These are phyloP conservation scores for Selaginella tamariscina DNA, from an alignment of 75 land plant genomes.

Conservation along the genomic window DNA sequence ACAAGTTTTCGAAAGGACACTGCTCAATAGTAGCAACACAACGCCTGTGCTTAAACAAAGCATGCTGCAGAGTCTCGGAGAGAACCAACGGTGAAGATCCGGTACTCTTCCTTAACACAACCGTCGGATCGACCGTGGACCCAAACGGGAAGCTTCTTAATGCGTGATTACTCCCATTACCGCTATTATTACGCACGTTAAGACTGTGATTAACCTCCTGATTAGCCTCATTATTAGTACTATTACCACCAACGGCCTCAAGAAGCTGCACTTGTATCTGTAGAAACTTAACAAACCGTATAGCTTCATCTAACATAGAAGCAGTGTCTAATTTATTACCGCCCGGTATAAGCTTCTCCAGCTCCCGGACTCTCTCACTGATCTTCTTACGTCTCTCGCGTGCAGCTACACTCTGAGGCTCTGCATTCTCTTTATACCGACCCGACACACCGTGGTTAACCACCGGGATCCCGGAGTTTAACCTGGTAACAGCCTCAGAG, in stretches of 20 bases:
- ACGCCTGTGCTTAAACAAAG: conserved; percentile 6
- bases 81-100: background rate
- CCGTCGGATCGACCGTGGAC: background rate
- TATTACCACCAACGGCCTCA: background rate
- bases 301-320: conserved; percentile 8
- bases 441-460: background rate
- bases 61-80: conserved; percentile 9
- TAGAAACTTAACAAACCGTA: conserved; percentile 7
- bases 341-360: conserved; percentile 12
- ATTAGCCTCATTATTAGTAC: background rate
- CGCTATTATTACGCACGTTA: background rate
- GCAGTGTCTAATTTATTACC: conserved; percentile 9
- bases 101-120: background rate
- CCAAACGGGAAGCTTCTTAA: background rate
- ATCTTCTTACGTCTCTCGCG: conserved; percentile 2
- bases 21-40: conserved; percentile 6
- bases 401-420: conserved; percentile 2
- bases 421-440: background rate
- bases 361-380: conserved; percentile 1
- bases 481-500: background rate
- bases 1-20: background rate
- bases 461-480: background rate
- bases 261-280: conserved; percentile 11
- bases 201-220: background rate
- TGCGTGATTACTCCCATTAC: background rate